Percentiles rank a stretch among this genome's conserved stretches.
These are phyloP conservation scores for Helichrysum umbraculigerum DNA, from an alignment of 129 eudicot genomes.

Conservation along the genomic window DNA sequence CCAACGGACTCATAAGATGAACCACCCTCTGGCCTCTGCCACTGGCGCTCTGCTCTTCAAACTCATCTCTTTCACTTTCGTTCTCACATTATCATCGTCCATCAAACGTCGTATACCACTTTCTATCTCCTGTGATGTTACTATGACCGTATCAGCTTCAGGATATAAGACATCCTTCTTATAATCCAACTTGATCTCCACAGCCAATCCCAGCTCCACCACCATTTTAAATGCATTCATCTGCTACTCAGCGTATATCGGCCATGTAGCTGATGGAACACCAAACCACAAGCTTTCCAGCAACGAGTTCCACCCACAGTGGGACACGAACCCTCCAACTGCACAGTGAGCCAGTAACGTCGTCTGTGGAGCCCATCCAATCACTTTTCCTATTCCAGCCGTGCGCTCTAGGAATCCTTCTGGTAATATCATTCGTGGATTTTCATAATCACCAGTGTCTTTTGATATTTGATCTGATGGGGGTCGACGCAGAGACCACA, in stretches of 20 bases:
- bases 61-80: constrained; percentile 15
- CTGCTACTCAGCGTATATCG: constrained; percentile 45
- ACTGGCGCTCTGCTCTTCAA: constrained; percentile 1
- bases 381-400: constrained; percentile 42
- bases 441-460: constrained; percentile 26
- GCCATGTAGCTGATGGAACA: constrained; percentile 47
- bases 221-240: constrained; percentile 45
- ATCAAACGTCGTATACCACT: constrained; percentile 1
- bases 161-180: constrained; percentile 1
- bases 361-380: constrained; percentile 63
- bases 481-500: constrained; percentile 25
- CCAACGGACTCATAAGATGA: constrained; percentile 21
- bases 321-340: constrained; percentile 56
- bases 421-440: constrained; percentile 35
- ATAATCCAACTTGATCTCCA: constrained; percentile 16
- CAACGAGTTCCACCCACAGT: constrained; percentile 62
- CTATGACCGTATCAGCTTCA: background rate
- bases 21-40: constrained; percentile 11
- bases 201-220: constrained; percentile 17
- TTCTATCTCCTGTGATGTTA: constrained; percentile 6
- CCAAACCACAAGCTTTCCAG: constrained; percentile 57
- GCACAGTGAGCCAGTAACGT: constrained; percentile 46
- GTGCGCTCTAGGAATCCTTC: constrained; percentile 51
- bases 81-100: constrained; percentile 16
- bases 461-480: background rate